phyloP scores from a whole-genome alignment of 306 rosid species.

The Cyamopsis tetragonoloba region DNA sequence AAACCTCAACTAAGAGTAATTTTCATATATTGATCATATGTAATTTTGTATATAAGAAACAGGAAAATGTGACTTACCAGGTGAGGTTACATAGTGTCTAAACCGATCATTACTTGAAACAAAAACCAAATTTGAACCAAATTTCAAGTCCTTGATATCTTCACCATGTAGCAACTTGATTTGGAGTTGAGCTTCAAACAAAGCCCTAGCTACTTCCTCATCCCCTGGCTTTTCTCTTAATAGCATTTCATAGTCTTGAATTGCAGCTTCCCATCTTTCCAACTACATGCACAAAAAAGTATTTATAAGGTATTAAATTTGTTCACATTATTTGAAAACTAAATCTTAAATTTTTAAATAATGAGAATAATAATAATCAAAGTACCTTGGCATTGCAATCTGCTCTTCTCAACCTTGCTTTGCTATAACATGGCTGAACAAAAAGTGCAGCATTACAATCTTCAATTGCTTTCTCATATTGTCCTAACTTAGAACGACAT shows the following conservation, averaged over 20 bases:
- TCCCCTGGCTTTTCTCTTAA: constrained; percentile 78
- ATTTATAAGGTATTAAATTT: too few relatives aligned
- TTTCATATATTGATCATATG: background rate
- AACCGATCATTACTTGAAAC: constrained; percentile 73
- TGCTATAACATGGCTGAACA: constrained; percentile 64
- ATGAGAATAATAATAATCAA: background rate
- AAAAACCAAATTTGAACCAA: constrained; percentile 66
- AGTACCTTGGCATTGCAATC: constrained; percentile 76
- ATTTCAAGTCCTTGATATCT: constrained; percentile 60
- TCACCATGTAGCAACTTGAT: constrained; percentile 61
- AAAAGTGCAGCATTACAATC: constrained; percentile 80
- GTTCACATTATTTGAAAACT: too few relatives aligned
- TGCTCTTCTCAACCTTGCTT: constrained; percentile 85
- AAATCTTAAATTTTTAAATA: too few relatives aligned
- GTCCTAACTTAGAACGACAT: constrained; percentile 76
- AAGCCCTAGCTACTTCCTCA: constrained; percentile 75
- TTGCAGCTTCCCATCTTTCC: constrained; percentile 84
- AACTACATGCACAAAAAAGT: constrained; percentile 37
- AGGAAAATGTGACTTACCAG: constrained; percentile 45
- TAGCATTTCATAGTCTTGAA: constrained; percentile 79
- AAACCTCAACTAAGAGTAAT: too few relatives aligned
- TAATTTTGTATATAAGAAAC: background rate
- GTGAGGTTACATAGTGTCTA: constrained; percentile 69
- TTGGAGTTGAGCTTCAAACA: constrained; percentile 73
- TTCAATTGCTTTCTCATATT: constrained; percentile 84